These are phyloP conservation scores for Pichia phayaonensis DNA, from an alignment of 805 yeast genomes.

Conservation along the genomic window DNA sequence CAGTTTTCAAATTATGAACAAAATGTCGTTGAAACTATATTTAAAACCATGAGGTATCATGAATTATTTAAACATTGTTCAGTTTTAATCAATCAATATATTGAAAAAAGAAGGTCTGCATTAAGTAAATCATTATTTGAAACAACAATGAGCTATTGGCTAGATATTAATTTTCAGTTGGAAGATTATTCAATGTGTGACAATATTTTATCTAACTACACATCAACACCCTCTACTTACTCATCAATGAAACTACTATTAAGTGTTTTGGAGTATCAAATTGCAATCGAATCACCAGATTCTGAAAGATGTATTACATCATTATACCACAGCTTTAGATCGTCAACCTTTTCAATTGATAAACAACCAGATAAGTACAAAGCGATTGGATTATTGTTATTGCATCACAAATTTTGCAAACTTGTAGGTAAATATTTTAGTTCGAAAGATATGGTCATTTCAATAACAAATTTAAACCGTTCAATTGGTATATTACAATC, in stretches of 20 bases:
- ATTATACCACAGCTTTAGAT: neutral
- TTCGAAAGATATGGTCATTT: slow-evolving; percentile 20
- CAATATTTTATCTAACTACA: neutral
- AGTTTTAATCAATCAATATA: slow-evolving; percentile 11
- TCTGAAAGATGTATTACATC: neutral
- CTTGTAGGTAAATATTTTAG: slow-evolving; percentile 22
- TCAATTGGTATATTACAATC: slow-evolving; percentile 48
- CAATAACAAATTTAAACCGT: slow-evolving; percentile 36
- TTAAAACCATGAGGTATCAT: slow-evolving; percentile 21
- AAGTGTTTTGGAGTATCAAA: neutral
- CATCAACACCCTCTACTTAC: neutral
- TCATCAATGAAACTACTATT: neutral
- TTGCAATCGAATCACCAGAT: neutral
- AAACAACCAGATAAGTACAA: slow-evolving; percentile 15
- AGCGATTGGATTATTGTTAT: slow-evolving; percentile 15
- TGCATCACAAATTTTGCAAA: slow-evolving; percentile 32
- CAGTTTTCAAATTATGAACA: slow-evolving; percentile 23
- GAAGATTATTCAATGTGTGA: neutral
- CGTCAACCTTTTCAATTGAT: neutral
- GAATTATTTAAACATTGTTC: slow-evolving; percentile 12
- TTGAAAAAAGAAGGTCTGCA: neutral
- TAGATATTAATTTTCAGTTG: neutral
- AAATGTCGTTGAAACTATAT: slow-evolving; percentile 22
- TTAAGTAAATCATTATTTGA: neutral
- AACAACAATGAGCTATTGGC: neutral